Base-by-base conservation (phyloP, 1,139 yeast genomes). In the Williopsis jadinii region DNA sequence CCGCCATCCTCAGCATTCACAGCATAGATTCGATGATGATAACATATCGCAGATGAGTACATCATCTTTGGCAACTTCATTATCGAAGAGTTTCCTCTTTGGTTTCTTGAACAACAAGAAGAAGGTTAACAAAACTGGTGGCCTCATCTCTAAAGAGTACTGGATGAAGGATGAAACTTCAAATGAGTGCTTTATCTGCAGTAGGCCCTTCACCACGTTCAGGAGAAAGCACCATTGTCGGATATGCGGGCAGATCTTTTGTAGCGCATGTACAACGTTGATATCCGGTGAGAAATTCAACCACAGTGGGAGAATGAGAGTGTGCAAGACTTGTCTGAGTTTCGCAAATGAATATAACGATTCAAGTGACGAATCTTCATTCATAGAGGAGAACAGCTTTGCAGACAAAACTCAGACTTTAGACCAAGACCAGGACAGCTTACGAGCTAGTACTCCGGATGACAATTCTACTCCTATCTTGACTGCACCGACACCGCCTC, bases 101-200 rank as follows among this genome's bases (percentile, higher is more conserved):
- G 74, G 78, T 1, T 71, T 74, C 65, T 41, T 73, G 59, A 58
- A 61, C 61, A 40, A 59, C 64, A 75, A 53, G 38, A 58, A 55
- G 43, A 54, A 57, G 37, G 54, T 52, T 32, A 52, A 47, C 19
- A 55, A 56, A 48, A 67, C 50, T 5, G 54, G 55, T 24, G 60
- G 61, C 0, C 72, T 53, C 62, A 66, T 80, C 2, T 80, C 84
- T 0, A 73, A 73, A 40, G 85, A 84, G 54, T 86, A 84, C 57
- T 86, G 95, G 95, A 86, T 86, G 95, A 84, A 85, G 58, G 95
- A 86, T 61, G 85, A 86, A 38, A 83, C 84, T 55, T 92, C 88
- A 0, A 73, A 80, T 8, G 92, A 85, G 47, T 86, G 95, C 56
- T 79, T 85, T 48, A 73, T 80, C 31, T 86, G 95, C 56, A 82